phyloP scores from a whole-genome alignment of 2,329 filamentous ascomycete genomes.

The Mycosphaerelloides madeirae region DNA sequence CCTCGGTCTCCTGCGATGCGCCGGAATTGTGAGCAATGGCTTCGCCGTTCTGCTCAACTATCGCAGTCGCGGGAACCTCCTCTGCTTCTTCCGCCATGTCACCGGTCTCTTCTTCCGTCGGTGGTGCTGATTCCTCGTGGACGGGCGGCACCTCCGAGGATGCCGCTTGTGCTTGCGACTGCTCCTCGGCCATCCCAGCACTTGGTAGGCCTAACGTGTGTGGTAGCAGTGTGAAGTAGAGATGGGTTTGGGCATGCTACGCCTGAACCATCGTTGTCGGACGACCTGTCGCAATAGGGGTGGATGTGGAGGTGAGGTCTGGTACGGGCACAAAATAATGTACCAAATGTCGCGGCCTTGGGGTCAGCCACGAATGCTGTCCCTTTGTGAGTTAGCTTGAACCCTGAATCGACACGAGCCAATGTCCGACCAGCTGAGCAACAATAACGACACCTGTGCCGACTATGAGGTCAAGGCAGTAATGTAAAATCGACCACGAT shows the following conservation, averaged over 20 bases:
- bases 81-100: constrained; percentile 9
- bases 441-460: too few relatives aligned
- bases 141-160: constrained; percentile 15
- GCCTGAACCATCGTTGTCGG: constrained; percentile 2
- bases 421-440: too few relatives aligned
- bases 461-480: too few relatives aligned
- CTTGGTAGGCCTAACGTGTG: constrained; percentile 19
- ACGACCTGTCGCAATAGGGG: neutral
- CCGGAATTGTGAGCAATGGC: constrained; percentile 3
- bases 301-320: neutral
- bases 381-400: too few relatives aligned
- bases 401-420: too few relatives aligned
- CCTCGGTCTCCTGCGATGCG: constrained; percentile 10
- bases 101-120: constrained; percentile 11
- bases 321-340: too few relatives aligned
- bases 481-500: too few relatives aligned
- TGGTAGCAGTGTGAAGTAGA: constrained; percentile 3
- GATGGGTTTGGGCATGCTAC: constrained; percentile 10
- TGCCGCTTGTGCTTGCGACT: constrained; percentile 15
- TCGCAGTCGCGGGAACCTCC: constrained; percentile 1
- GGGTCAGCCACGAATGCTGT: too few relatives aligned
- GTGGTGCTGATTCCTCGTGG: constrained; percentile 14
- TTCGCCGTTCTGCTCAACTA: constrained; percentile 8
- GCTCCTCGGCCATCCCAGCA: constrained; percentile 30
- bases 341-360: too few relatives aligned